Evolutionary conservation across 306 rosid genomes (phyloP), one percentile per base, ranked within the genome.

Genomic region (Glycine soja): DNA sequence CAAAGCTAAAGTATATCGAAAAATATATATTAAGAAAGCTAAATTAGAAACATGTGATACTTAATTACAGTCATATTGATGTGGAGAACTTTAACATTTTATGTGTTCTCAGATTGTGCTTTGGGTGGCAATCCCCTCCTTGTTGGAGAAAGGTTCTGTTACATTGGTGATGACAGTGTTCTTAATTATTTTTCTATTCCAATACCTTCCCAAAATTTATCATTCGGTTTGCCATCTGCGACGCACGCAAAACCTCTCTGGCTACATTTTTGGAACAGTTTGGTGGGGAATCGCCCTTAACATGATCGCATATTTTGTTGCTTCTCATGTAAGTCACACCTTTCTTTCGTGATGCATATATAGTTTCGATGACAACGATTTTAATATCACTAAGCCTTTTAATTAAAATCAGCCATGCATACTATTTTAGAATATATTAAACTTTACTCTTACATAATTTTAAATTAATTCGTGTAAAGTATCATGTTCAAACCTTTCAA

Each of bases 231-330:
- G 96, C 73, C 91, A 90, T 51, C 61, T 94, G 7, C 89, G 98
- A 19, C 92, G 97, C 63, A 87, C 92, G 80, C 98, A 94, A 79
- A 94, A 89, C 69, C 90, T 90, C 52, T 92, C 97, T 4, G 98
- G 97, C 74, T 92, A 87, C 85, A 91, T 94, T 43, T 94, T 94
- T 38, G 96, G 98, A 59, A 94, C 98, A 2, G 94, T 92, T 72
- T 94, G 98, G 98, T 94, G 98, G 98, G 98, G 98, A 45, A 94
- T 94, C n/a, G 98, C 98, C 16, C 97, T 94, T 76, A 94, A 94
- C 86, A 81, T 94, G 91, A 94, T 94, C 59, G 98, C 92, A 0
- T 94, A 94, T 59, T 94, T 94, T 48, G 98, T 94, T 32, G 98
- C 98, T 15, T 88, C 98, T n/a, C 98, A 94, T 83, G 98, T 94